Evolutionary conservation across 2,329 filamentous ascomycete genomes (phyloP), one percentile per base, ranked within the genome.

Genomic region (Niveomyces coronatus): DNA sequence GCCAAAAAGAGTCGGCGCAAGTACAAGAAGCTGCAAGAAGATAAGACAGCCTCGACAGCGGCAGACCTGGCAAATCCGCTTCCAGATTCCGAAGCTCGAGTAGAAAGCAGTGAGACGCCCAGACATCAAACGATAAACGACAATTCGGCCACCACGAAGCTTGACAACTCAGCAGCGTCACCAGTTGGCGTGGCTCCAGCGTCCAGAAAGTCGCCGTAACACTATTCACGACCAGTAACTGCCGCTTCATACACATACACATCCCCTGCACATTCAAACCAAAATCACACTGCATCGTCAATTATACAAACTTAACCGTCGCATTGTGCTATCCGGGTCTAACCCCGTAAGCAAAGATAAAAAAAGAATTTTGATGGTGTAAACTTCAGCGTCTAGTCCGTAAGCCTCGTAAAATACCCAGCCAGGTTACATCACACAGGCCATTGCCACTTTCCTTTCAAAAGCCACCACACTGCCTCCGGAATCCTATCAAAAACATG

Each of bases 1-100:
- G 71, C 67, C 5, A 93, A 95, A 64, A 95, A 95, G 71, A 78
- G 74, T 39, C 74, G 79, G 51, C 71, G 85, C 50, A 94, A 94
- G 60, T 89, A 89, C 53, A 69, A 70, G 44, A 70, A 70, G 52
- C 57, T 85, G 2, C 70, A 67, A 4, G 70, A 71, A 43, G 68
- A 64, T 33, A 68, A 66, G 47, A 53, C 47, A 3, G 52, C 37
- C 42, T 32, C 35, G 31, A 34, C 35, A 7, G 34, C 35, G 9
- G 42, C 30, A 18, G 11, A 18, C 8, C 10, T 29, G 3, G 15
- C 17, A 20, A 18, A 17, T n/a, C n/a, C n/a, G n/a, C n/a, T n/a
- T n/a, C n/a, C n/a, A n/a, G n/a, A n/a, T n/a, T n/a, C n/a, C n/a
- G n/a, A n/a, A n/a, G n/a, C n/a, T 5, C 9, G 31, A 15, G 9